Conservation (phyloP, 805 yeast genomes). For the Vanderwaltozyma tropicalis region DNA sequence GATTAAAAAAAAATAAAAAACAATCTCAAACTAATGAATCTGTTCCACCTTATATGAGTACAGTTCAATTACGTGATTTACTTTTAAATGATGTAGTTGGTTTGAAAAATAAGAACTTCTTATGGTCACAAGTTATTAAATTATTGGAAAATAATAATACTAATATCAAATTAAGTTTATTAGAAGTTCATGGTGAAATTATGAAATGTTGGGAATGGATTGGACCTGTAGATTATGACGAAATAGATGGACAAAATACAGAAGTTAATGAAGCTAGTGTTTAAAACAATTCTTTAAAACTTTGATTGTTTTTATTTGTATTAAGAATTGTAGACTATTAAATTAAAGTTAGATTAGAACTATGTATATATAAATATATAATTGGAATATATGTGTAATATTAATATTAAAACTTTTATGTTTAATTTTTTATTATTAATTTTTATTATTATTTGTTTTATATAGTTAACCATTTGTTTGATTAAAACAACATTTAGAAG, state of each 20-base stretch:
- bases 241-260: background rate
- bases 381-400: too few relatives aligned
- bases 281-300: too few relatives aligned
- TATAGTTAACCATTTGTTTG: too few relatives aligned
- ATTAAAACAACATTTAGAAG: too few relatives aligned
- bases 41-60: slow-evolving; percentile 43
- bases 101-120: slow-evolving; percentile 28
- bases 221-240: slow-evolving; percentile 24
- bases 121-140: slow-evolving; percentile 51
- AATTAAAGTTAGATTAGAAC: too few relatives aligned
- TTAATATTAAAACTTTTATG: too few relatives aligned
- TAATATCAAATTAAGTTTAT: slow-evolving; percentile 48
- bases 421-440: too few relatives aligned
- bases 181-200: slow-evolving; percentile 79
- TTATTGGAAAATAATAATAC: slow-evolving; percentile 51
- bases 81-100: slow-evolving; percentile 32
- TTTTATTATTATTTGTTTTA: too few relatives aligned
- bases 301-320: too few relatives aligned
- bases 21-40: slow-evolving; percentile 21
- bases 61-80: slow-evolving; percentile 64
- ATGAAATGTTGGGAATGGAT: slow-evolving; percentile 86
- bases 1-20: slow-evolving; percentile 39
- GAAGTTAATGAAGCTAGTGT: background rate
- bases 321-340: too few relatives aligned
- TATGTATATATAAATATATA: too few relatives aligned